phyloP scores from a whole-genome alignment of 192 early-diverging fungal species.

The Paraglomus occultum region DNA sequence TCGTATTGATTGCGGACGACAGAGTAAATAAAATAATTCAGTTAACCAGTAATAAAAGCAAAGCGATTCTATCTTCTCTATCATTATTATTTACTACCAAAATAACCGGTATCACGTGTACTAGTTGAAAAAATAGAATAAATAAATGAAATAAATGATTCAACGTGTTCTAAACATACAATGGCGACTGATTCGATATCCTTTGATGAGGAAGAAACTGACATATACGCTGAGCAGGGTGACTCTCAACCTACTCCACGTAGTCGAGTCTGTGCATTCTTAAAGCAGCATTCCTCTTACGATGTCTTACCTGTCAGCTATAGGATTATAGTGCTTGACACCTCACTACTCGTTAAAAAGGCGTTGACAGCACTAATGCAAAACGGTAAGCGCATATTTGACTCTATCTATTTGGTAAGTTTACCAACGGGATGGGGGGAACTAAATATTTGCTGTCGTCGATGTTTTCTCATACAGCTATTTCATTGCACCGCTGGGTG shows the following conservation, averaged over 20 bases:
- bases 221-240: background rate
- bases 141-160: too few species aligned
- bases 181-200: too few species aligned
- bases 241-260: conserved; percentile 25
- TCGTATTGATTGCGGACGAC: too few species aligned
- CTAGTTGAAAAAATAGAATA: too few species aligned
- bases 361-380: conserved; percentile 90
- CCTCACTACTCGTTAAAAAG: conserved; percentile 85
- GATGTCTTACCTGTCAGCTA: conserved; percentile 89
- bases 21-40: too few species aligned
- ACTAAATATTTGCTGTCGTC: background rate
- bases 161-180: too few species aligned
- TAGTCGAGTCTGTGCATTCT: conserved; percentile 43
- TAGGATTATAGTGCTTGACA: conserved; percentile 90
- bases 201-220: too few species aligned
- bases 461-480: background rate
- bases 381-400: conserved; percentile 68
- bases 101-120: too few species aligned
- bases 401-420: background rate
- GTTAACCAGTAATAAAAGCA: too few species aligned
- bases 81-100: too few species aligned
- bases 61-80: too few species aligned
- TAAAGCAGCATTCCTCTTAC: conserved; percentile 86
- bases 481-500: background rate
- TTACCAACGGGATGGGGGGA: background rate